Conservation (phyloP, 352 stramenopile species). For the Pythium scleroteichum region DNA sequence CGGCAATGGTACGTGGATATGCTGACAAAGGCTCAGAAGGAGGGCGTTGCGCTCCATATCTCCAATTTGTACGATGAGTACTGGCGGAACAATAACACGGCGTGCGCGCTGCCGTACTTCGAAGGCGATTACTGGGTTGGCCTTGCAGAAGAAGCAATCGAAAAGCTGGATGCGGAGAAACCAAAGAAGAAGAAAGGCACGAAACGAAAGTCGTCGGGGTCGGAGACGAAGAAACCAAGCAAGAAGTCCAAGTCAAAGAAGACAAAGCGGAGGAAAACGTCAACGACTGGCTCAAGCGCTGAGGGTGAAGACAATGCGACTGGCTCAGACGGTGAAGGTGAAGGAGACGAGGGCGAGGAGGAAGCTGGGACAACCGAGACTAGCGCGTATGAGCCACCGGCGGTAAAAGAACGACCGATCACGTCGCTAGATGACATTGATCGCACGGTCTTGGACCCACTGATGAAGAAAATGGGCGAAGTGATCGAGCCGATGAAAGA, state of each 20-base stretch:
- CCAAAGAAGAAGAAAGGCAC: conserved; percentile 72
- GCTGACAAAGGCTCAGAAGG: conserved; percentile 80
- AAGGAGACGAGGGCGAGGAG: conserved; percentile 41
- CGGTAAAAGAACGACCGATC: conserved; percentile 29
- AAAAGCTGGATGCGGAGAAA: conserved; percentile 88
- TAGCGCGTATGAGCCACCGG: conserved; percentile 11
- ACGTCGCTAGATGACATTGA: conserved; percentile 66
- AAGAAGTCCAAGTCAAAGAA: conserved; percentile 86
- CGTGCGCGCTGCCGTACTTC: conserved; percentile 83
- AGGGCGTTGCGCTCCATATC: conserved; percentile 94
- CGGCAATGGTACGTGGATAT: conserved; percentile 95
- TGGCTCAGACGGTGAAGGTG: conserved; percentile 41
- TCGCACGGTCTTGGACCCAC: conserved; percentile 64
- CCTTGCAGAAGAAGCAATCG: conserved; percentile 84
- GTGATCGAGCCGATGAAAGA: conserved; percentile 91
- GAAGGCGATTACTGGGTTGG: conserved; percentile 90
- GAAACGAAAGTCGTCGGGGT: conserved; percentile 54
- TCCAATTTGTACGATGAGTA: conserved; percentile 97
- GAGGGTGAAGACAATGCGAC: conserved; percentile 28
- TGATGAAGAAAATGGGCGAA: conserved; percentile 87
- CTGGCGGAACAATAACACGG: conserved; percentile 88
- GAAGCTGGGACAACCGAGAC: conserved; percentile 20
- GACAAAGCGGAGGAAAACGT: conserved; percentile 51
- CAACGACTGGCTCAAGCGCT: conserved; percentile 7
- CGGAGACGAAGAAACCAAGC: conserved; percentile 61